Percentiles rank a stretch among this genome's conserved stretches.
phyloP scores from a whole-genome alignment of 306 rosid species.

The cucumber (Cucumis sativus) region Cucumber_9930_V3 NC_026655.2:31984001-31984500 shows the following conservation, averaged over 20 bases:
- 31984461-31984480: constrained; percentile 14
- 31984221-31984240: constrained; percentile 22
- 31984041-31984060: constrained; percentile 36
- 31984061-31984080: constrained; percentile 21
- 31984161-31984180: constrained; percentile 28
- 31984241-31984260: constrained; percentile 45
- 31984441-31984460: not conserved
- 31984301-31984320: constrained; percentile 9
- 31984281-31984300: constrained; percentile 6
- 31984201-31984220: constrained; percentile 27
- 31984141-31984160: constrained; percentile 17
- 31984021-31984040: constrained; percentile 34
- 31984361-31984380: constrained; percentile 36
- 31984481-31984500: constrained; percentile 16
- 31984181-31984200: constrained; percentile 17
- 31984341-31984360: constrained; percentile 13
- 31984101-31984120: constrained; percentile 41
- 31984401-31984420: constrained; percentile 30
- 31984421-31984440: constrained; percentile 8
- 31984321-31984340: constrained; percentile 37
- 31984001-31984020: not conserved
- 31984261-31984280: constrained; percentile 19
- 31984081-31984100: constrained; percentile 12
- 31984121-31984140: constrained; percentile 37
- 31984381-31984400: constrained; percentile 35